phyloP scores from a whole-genome alignment of 495 filamentous ascomycete genomes.

The Choiromyces venosus region DNA sequence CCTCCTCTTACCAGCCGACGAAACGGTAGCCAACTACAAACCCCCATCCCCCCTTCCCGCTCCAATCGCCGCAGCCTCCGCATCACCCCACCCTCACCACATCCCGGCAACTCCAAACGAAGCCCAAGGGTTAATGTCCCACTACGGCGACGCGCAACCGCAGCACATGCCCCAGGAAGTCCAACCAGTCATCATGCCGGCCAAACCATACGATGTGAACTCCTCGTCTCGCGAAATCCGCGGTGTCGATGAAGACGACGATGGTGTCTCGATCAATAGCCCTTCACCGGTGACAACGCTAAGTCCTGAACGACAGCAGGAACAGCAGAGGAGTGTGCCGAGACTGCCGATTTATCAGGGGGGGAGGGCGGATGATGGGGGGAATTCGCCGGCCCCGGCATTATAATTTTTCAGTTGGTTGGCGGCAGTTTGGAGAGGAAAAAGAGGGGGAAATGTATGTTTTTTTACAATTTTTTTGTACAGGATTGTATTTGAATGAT shows the following conservation, averaged over 20 bases:
- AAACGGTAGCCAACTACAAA: slow-evolving; percentile 18
- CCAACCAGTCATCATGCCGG: slow-evolving; percentile 8
- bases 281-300: slow-evolving; percentile 21
- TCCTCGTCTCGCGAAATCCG: slow-evolving; percentile 26
- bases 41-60: slow-evolving; percentile 5
- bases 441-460: slow-evolving; percentile 1
- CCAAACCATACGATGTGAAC: slow-evolving; percentile 14
- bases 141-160: slow-evolving; percentile 6
- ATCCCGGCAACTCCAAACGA: slow-evolving; percentile 9
- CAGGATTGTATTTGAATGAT: slow-evolving; percentile 8
- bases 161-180: not conserved
- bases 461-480: slow-evolving; percentile 10
- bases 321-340: slow-evolving; percentile 19
- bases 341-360: slow-evolving; percentile 38
- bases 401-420: slow-evolving; percentile 5
- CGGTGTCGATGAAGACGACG: slow-evolving; percentile 35
- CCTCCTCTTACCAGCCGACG: slow-evolving; percentile 28
- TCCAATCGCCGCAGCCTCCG: not conserved
- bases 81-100: slow-evolving; percentile 9
- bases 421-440: not conserved
- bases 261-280: slow-evolving; percentile 38
- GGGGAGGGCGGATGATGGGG: slow-evolving; percentile 7
- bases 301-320: slow-evolving; percentile 10
- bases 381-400: not conserved
- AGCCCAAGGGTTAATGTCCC: slow-evolving; percentile 18